Base-by-base conservation (phyloP, 1,284 basidiomycete genomes). In the Coriolopsis trogii region DNA sequence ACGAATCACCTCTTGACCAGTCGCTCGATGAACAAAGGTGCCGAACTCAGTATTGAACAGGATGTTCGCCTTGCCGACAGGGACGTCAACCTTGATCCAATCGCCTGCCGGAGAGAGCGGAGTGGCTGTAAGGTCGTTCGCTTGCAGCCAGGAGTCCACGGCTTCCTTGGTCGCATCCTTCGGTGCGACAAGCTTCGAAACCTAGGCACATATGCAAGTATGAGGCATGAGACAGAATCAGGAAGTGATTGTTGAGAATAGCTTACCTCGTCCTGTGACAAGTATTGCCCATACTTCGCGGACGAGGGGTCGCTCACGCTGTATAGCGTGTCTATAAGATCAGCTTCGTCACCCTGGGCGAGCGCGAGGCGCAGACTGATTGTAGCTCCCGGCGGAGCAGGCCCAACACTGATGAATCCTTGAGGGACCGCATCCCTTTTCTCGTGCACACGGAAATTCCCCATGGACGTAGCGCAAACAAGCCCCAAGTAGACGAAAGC, bases 11-110 rank as follows among this genome's bases (percentile, higher is more conserved):
- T 64, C 46, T 13, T 58, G 49, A 33, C 71, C 67, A 8, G 63
- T 70, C 6, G 55, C 61, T 6, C 60, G 45, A 52, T 76, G 70
- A n/a, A 59, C 62, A 62, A 74, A 78, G 7, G 63, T 55, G 9
- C 65, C 61, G 58, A 73, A 78, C 30, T 73, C 56, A 21, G 73
- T 63, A 36, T 67, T 59, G 40, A 78, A 63, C 12, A 78, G 52
- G 41, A 56, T 41, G 51, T 66, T 74, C 6, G 73, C 74, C 50
- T 73, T 64, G 45, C 66, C 60, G 24, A 73, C 67, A 10, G 73
- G 65, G 13, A 72, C 55, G 1, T 66, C 58, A 53, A 78, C 62
- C 3, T 61, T 47, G 16, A 77, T 51, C 74, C 74, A 77, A 58
- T 77, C 74, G 6, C 72, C 73, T 39, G 66, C 69, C 41, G 69